Conservation (phyloP, 305 asterid species). For the Fraxinus greggii region DNA sequence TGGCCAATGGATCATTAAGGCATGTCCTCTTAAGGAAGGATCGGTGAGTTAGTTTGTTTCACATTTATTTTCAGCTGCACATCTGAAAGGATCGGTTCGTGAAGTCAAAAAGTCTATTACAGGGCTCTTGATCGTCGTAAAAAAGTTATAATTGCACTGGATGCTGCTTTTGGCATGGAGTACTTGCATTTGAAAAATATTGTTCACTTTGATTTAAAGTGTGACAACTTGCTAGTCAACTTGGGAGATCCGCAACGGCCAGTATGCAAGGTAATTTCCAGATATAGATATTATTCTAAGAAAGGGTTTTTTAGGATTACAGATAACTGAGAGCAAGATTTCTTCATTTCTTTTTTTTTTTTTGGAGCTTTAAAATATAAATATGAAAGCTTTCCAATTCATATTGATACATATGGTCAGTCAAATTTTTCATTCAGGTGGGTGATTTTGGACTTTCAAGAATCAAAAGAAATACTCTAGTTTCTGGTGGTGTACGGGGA, state of each 20-base stretch:
- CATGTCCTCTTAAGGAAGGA: slow-evolving; percentile 69
- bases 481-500: slow-evolving; percentile 88
- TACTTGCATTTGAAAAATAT: slow-evolving; percentile 74
- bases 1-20: slow-evolving; percentile 79
- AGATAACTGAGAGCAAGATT: not conserved
- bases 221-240: slow-evolving; percentile 85
- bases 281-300: not conserved
- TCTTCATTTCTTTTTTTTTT: not conserved
- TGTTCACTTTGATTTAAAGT: slow-evolving; percentile 82
- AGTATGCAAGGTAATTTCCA: slow-evolving; percentile 66
- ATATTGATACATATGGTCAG: not conserved
- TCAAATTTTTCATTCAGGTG: slow-evolving; percentile 39
- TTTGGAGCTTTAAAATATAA: not conserved
- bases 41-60: slow-evolving; percentile 44
- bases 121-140: slow-evolving; percentile 66
- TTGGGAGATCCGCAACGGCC: slow-evolving; percentile 83
- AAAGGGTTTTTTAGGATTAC: not conserved
- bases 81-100: slow-evolving; percentile 20
- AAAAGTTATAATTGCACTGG: slow-evolving; percentile 66
- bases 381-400: not conserved
- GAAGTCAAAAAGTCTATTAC: slow-evolving; percentile 29
- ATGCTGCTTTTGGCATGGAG: slow-evolving; percentile 92
- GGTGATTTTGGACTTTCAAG: slow-evolving; percentile 86
- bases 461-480: slow-evolving; percentile 71
- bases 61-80: not conserved